A percentile compares a stretch with the other conserved stretches of the same genome.
Evolutionary conservation across 1,284 basidiomycete genomes (phyloP).

Genomic region (Termitomyces sp.): DNA sequence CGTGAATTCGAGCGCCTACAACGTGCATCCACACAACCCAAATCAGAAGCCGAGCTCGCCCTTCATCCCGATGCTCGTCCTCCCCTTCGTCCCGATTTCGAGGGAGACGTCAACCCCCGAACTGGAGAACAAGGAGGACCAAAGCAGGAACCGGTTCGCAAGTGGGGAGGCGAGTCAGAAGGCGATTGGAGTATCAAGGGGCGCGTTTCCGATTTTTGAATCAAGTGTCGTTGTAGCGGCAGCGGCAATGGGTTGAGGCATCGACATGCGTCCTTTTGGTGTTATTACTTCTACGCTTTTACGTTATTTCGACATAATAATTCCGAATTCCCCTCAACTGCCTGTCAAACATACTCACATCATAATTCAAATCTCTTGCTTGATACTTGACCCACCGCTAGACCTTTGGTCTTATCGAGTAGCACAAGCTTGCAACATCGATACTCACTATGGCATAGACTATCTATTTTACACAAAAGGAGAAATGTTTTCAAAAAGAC

Average conservation of each 20-base stretch:
- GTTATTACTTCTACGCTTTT: background rate
- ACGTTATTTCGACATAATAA: background rate
- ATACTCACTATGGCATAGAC: conserved; percentile 11
- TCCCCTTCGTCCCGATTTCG: conserved; percentile 58
- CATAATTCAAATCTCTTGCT: background rate
- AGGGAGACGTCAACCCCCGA: conserved; percentile 65
- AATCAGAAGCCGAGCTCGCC: conserved; percentile 34
- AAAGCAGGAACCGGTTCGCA: conserved; percentile 66
- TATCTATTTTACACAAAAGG: conserved; percentile 12
- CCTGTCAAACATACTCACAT: no score
- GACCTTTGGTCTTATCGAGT: background rate
- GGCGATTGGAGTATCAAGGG: conserved; percentile 85
- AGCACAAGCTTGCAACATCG: conserved; percentile 1
- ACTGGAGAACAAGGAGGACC: conserved; percentile 78
- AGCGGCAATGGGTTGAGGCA: background rate
- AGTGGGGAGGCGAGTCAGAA: conserved; percentile 48
- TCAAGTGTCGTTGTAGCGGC: background rate
- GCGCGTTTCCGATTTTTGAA: conserved; percentile 74
- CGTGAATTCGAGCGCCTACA: conserved; percentile 74
- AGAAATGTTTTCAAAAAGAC: conserved; percentile 2
- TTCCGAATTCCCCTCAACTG: background rate
- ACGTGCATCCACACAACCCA: conserved; percentile 36
- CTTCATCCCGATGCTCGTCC: conserved; percentile 66
- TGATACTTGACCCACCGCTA: background rate
- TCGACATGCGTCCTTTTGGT: background rate